Percentiles rank a stretch among this genome's conserved stretches.
Conservation (phyloP, 352 stramenopile genomes). For the Pythium plurisporium region DNA sequence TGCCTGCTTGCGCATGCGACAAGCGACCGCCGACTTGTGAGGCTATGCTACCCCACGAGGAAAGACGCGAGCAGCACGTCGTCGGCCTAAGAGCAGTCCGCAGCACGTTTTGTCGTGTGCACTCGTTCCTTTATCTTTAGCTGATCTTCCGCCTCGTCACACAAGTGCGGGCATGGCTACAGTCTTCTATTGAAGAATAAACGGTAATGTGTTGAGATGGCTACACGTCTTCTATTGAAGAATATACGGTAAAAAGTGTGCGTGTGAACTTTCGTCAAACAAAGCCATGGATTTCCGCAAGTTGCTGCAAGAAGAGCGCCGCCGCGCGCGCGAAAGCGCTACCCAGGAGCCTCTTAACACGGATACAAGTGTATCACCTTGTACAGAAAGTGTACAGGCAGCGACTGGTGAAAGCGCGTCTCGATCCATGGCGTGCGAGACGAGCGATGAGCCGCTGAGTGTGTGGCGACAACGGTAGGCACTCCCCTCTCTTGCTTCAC, state of each 20-base stretch:
- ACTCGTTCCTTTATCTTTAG: constrained; percentile 16
- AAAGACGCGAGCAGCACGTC: not conserved
- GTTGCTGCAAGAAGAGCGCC: constrained; percentile 47
- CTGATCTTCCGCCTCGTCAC: not conserved
- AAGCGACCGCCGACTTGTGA: no score
- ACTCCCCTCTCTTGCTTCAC: no score
- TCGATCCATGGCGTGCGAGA: no score
- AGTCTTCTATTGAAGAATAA: constrained; percentile 6
- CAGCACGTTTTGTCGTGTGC: not conserved
- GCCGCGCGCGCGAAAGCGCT: constrained; percentile 25
- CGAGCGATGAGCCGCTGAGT: constrained; percentile 5
- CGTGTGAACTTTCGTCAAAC: no score
- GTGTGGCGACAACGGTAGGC: constrained; percentile 7
- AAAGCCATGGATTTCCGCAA: constrained; percentile 44
- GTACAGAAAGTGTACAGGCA: not conserved
- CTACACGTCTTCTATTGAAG: no score
- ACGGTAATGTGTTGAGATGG: no score
- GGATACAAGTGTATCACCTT: not conserved
- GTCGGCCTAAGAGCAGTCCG: not conserved
- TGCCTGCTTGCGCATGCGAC: not conserved
- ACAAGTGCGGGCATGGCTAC: constrained; percentile 7
- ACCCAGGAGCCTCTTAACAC: not conserved
- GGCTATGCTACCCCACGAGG: no score
- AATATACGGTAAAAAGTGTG: no score
- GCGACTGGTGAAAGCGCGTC: not conserved